These are phyloP conservation scores for Globisporangium radiosum DNA, from an alignment of 352 stramenopile genomes.

Conservation along the genomic window DNA sequence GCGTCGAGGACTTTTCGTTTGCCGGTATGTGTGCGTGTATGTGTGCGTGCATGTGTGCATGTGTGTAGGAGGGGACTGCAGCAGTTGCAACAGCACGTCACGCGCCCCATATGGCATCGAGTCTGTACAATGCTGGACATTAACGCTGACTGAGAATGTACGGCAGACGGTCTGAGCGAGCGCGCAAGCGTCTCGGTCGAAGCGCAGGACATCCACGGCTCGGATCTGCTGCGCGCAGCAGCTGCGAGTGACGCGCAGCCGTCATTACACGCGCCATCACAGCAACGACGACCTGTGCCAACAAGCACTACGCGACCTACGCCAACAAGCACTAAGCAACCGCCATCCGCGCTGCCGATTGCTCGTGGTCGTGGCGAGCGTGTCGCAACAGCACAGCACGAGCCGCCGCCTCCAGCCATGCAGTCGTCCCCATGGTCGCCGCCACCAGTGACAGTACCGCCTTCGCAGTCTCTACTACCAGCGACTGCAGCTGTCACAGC, in stretches of 20 bases:
- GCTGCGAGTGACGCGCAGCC: not conserved
- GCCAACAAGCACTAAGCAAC: too few species aligned
- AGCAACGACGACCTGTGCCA: not conserved
- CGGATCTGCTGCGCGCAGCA: constrained; percentile 18
- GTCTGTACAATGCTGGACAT: not conserved
- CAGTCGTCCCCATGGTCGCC: too few species aligned
- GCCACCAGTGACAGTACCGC: too few species aligned
- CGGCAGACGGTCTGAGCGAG: constrained; percentile 31
- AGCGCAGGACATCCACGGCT: constrained; percentile 49
- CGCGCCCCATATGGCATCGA: not conserved
- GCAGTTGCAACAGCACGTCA: not conserved
- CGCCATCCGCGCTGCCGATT: not conserved
- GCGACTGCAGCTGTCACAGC: not conserved
- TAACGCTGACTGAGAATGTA: not conserved
- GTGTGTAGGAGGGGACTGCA: not conserved
- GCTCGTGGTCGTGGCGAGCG: too few species aligned
- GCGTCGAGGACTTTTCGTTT: constrained; percentile 63
- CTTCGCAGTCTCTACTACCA: not conserved
- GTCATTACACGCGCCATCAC: not conserved
- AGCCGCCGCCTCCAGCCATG: not conserved
- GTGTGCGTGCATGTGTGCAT: not conserved
- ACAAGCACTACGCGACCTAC: not conserved
- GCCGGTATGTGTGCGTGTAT: constrained; percentile 25
- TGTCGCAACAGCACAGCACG: not conserved
- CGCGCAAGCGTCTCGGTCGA: constrained; percentile 44